Evolutionary conservation across 2,329 filamentous ascomycete genomes (phyloP).

Genomic region (Fusarium beomiforme): DNA sequence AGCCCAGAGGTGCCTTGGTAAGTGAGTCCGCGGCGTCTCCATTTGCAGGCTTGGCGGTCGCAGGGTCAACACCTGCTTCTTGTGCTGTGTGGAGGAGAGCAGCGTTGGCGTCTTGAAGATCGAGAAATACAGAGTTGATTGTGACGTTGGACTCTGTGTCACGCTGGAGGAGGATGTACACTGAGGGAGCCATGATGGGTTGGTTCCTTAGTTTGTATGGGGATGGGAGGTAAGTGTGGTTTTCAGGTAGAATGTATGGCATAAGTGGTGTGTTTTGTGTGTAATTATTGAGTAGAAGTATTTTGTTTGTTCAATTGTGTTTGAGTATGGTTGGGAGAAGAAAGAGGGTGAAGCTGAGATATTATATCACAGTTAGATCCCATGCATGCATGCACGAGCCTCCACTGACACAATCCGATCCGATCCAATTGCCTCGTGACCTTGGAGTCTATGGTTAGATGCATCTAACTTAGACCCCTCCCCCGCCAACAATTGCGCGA

Average conservation of each 20-base stretch:
- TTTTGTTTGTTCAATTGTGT: background rate
- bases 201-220: constrained; percentile 9
- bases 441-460: background rate
- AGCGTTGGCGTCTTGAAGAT: constrained; percentile 50
- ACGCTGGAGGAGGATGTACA: constrained; percentile 48
- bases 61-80: constrained; percentile 41
- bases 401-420: constrained; percentile 30
- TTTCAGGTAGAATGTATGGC: constrained; percentile 7
- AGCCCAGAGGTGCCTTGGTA: constrained; percentile 45
- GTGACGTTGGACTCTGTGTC: constrained; percentile 41
- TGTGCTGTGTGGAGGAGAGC: constrained; percentile 45
- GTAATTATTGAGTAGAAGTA: background rate
- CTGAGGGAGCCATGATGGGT: constrained; percentile 41
- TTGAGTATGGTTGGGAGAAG: background rate
- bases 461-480: constrained; percentile 11
- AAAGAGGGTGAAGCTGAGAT: constrained; percentile 17
- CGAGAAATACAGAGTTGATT: constrained; percentile 47
- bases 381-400: constrained; percentile 8
- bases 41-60: constrained; percentile 28
- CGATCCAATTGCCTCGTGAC: constrained; percentile 30
- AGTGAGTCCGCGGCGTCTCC: constrained; percentile 18
- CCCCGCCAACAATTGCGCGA: constrained; percentile 26
- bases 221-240: constrained; percentile 15
- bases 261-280: constrained; percentile 4
- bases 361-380: constrained; percentile 43